Evolutionary conservation across 768 basidiomycete species (phyloP).

Genomic region (Neoboletus magnificus): DNA sequence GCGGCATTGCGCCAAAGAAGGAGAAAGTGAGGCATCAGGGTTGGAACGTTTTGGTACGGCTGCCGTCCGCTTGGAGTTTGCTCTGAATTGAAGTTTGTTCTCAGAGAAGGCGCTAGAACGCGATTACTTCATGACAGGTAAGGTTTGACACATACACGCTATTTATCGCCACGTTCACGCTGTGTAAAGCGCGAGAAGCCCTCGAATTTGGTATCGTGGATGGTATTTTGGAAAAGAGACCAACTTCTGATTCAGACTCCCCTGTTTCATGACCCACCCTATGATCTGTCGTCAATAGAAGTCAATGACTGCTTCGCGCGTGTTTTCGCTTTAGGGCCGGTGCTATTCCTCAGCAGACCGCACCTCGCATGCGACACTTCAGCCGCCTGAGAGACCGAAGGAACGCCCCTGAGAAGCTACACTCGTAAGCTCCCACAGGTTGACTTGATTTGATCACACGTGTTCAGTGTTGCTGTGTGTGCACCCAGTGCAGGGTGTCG

Average conservation of each 20-base stretch:
- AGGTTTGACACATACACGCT: constrained; percentile 10
- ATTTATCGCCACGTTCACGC: constrained; percentile 22
- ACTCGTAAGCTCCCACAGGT: constrained; percentile 17
- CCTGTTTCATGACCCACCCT: constrained; percentile 17
- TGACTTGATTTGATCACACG: constrained; percentile 21
- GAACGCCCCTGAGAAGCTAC: constrained; percentile 11
- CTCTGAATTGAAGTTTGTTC: constrained; percentile 17
- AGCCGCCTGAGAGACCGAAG: constrained; percentile 12
- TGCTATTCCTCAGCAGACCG: neutral
- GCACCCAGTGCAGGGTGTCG: constrained; percentile 12
- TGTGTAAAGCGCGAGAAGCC: constrained; percentile 72
- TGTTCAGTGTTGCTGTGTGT: constrained; percentile 17
- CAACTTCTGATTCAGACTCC: constrained; percentile 44
- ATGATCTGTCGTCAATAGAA: constrained; percentile 13
- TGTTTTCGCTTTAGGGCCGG: constrained; percentile 7
- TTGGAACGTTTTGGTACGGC: constrained; percentile 74
- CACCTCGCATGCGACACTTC: constrained; percentile 2
- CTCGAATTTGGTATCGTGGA: constrained; percentile 91
- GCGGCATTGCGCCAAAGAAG: constrained; percentile 69
- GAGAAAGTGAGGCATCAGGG: constrained; percentile 62
- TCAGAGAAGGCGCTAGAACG: constrained; percentile 86
- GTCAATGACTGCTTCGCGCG: constrained; percentile 3
- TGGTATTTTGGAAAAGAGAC: constrained; percentile 80
- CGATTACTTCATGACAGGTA: constrained; percentile 95
- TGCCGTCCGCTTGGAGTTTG: constrained; percentile 20